Evolutionary conservation across 495 filamentous ascomycete species (phyloP), one percentile per base, ranked within the genome.

Genomic region (Cladorrhinum samala): DNA sequence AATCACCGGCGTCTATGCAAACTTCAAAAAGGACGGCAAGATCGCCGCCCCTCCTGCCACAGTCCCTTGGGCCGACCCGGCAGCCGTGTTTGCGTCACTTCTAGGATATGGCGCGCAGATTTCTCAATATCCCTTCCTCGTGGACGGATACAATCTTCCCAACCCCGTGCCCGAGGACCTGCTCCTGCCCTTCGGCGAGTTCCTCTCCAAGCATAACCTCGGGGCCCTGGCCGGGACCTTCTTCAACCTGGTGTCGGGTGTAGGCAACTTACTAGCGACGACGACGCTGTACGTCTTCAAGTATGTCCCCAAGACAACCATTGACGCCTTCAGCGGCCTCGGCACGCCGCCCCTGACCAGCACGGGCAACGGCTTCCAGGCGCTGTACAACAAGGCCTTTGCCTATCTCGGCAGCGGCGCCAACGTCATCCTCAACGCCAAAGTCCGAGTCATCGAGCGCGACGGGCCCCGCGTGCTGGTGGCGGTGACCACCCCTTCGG

Each of bases 141-240:
- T 2, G 6, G 16, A 8, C 46, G 46, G 46, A 6, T 33, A 36
- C 27, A 16, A 49, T 33, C 25, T 49, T 4, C 46, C 46, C 3
- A 20, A 49, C 7, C 46, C 46, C 7, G 46, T 49, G 1, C 46
- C 46, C 24, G 46, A 11, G 2, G 46, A 49, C 46, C 46, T 49
- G 9, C 27, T 49, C 24, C 23, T 49, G 24, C 27, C 46, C 46
- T 49, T 49, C 18, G 46, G 46, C 3, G 46, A 49, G 1, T 49
- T 49, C 27, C 24, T 37, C 1, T 17, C 1, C 1, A 49, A 49
- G 25, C 46, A 33, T 11, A 11, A 33, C 6, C 5, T 33, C 11
- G 27, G 11, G 11, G 6, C 27, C 27, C n/a, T n/a, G n/a, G 27
- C 11, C 27, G 27, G 5, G 5, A 6, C 11, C 27, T 33, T 33